phyloP scores from a whole-genome alignment of 2,329 filamentous ascomycete genomes.

The Sporothrix variecibatus region DNA sequence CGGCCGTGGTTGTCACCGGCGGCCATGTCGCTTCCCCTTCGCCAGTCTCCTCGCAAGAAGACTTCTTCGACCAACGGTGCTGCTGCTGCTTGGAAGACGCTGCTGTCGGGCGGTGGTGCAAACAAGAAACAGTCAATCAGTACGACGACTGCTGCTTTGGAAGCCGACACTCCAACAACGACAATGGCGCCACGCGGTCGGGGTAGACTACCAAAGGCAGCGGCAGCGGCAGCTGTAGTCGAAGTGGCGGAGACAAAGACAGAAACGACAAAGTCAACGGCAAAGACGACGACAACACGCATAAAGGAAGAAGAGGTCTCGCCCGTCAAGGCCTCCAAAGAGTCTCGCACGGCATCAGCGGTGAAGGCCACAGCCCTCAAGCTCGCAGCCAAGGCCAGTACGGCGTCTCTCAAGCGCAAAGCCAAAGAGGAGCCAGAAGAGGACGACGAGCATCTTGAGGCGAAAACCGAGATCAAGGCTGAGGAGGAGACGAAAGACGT shows the following conservation, averaged over 20 bases:
- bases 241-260: background rate
- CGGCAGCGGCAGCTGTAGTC: background rate
- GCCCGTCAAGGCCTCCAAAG: background rate
- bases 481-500: slow-evolving; percentile 29
- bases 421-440: slow-evolving; percentile 20
- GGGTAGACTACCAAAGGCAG: background rate
- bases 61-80: background rate
- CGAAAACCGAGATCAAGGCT: slow-evolving; percentile 31
- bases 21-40: slow-evolving; percentile 27
- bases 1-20: slow-evolving; percentile 20
- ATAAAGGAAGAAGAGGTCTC: background rate
- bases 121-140: background rate
- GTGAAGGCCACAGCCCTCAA: slow-evolving; percentile 7
- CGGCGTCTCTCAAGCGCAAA: slow-evolving; percentile 25
- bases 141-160: background rate
- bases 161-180: background rate
- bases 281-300: background rate
- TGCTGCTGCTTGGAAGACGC: slow-evolving; percentile 33
- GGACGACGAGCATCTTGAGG: slow-evolving; percentile 10
- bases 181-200: background rate
- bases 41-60: slow-evolving; percentile 26
- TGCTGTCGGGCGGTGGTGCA: slow-evolving; percentile 26
- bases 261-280: background rate
- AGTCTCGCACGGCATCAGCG: background rate
- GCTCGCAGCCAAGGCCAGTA: slow-evolving; percentile 3